A percentile compares a stretch with the other conserved stretches of the same genome.
These are phyloP conservation scores for Clathrospora elynae DNA, from an alignment of 2,329 filamentous ascomycete genomes.

Conservation along the genomic window DNA sequence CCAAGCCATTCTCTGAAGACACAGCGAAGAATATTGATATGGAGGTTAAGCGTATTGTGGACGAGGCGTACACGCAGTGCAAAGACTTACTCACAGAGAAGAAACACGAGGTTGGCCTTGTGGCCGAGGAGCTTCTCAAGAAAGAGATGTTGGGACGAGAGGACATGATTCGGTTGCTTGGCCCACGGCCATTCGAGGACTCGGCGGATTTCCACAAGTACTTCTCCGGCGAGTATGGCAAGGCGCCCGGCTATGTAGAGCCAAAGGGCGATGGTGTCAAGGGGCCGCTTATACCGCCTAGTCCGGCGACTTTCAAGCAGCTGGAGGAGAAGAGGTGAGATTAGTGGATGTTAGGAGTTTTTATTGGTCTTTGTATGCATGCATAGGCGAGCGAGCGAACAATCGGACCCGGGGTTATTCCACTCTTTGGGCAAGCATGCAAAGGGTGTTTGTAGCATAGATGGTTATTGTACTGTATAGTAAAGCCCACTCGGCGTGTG, in stretches of 20 bases:
- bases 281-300: slow-evolving; percentile 42
- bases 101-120: slow-evolving; percentile 84
- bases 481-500: too few relatives aligned
- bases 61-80: slow-evolving; percentile 91
- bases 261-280: slow-evolving; percentile 42
- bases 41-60: slow-evolving; percentile 89
- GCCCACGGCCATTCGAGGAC: slow-evolving; percentile 82
- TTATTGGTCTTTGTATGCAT: too few relatives aligned
- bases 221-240: slow-evolving; percentile 61
- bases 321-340: slow-evolving; percentile 11
- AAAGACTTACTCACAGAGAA: slow-evolving; percentile 79
- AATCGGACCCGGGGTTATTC: too few relatives aligned
- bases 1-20: slow-evolving; percentile 94
- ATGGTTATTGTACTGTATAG: too few relatives aligned
- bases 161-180: slow-evolving; percentile 87
- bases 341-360: too few relatives aligned
- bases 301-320: slow-evolving; percentile 31
- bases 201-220: slow-evolving; percentile 92
- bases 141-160: slow-evolving; percentile 93
- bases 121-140: slow-evolving; percentile 88
- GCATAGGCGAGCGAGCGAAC: too few relatives aligned
- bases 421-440: too few relatives aligned
- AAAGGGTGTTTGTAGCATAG: too few relatives aligned
- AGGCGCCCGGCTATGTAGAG: slow-evolving; percentile 41
- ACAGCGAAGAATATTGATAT: slow-evolving; percentile 90